Evolutionary conservation across 202 grass and related monocot genomes (phyloP).

Genomic region (Carex arenaria): DNA sequence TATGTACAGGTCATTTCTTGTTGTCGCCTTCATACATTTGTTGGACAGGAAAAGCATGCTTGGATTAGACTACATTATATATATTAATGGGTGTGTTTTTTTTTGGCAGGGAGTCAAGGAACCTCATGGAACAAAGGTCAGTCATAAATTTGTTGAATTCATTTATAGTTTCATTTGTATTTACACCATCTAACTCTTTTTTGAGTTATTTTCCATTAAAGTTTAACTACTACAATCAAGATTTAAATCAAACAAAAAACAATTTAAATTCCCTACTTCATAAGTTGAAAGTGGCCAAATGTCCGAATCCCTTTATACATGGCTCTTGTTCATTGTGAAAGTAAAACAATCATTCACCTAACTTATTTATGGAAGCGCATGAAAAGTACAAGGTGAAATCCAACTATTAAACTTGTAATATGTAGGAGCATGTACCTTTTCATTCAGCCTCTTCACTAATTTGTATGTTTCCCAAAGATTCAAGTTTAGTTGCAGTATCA

Average conservation of each 20-base stretch:
- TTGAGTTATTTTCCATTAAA: not conserved
- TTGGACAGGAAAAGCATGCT: not conserved
- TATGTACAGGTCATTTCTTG: not conserved
- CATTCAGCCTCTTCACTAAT: not conserved
- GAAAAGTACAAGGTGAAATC: not conserved
- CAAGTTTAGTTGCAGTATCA: not conserved
- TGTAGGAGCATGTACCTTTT: not conserved
- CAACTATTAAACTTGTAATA: not conserved
- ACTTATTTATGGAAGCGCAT: not conserved
- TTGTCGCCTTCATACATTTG: not conserved
- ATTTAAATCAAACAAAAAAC: not conserved
- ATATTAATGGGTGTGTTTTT: not conserved
- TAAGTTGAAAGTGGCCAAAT: not conserved
- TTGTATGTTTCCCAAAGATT: not conserved
- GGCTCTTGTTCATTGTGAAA: not conserved
- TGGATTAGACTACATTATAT: not conserved
- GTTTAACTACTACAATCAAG: not conserved
- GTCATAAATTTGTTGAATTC: slow-evolving; percentile 4
- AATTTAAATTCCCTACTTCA: not conserved
- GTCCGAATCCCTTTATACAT: not conserved
- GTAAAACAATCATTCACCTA: not conserved
- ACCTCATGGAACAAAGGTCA: slow-evolving; percentile 34
- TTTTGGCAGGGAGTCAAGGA: slow-evolving; percentile 30
- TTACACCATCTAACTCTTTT: not conserved
- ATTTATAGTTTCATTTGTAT: not conserved